Evolutionary conservation across 225 moss, liverwort and hornwort species (phyloP).

Genomic region (Straminergon stramineum): DNA sequence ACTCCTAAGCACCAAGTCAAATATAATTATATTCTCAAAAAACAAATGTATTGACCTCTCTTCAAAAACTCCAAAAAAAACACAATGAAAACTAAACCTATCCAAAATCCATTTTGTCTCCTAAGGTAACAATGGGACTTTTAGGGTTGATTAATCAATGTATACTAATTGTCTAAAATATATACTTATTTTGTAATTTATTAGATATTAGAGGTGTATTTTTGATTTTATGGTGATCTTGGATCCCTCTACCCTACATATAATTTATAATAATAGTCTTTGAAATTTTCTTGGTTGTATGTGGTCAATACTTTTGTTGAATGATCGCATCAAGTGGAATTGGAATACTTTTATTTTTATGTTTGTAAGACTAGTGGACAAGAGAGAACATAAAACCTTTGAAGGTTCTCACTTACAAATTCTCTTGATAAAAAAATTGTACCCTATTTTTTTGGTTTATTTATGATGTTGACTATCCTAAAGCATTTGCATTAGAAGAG

Average conservation of each 20-base stretch:
- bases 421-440: no score
- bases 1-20: background rate
- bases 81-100: no score
- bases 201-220: no score
- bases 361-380: no score
- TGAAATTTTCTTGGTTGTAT: background rate
- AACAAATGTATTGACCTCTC: background rate
- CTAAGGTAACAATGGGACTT: no score
- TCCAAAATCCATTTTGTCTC: no score
- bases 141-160: no score
- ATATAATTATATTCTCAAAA: background rate
- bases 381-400: no score
- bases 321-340: background rate
- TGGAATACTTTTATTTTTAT: background rate
- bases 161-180: no score
- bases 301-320: background rate
- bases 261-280: background rate
- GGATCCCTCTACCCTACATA: accelerated
- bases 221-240: background rate
- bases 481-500: background rate
- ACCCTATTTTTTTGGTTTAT: background rate
- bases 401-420: no score
- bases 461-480: background rate
- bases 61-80: no score
- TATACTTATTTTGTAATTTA: no score